Conservation (phyloP, 73 alveolate species). For the Tetrahymena thermophila region DNA sequence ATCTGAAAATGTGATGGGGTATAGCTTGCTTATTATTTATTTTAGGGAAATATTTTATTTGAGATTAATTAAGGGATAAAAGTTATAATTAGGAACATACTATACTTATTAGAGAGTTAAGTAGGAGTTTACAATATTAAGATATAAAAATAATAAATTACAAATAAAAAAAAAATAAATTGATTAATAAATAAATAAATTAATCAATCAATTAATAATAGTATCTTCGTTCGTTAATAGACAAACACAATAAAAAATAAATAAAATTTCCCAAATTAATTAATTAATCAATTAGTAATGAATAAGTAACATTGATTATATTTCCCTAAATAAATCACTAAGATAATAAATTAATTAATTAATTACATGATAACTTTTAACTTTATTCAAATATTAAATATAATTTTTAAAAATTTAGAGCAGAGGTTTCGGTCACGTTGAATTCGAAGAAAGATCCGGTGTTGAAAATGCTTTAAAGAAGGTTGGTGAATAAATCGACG, state of each 20-base stretch:
- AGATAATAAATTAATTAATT: too few relatives aligned
- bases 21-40: neutral
- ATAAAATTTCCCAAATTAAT: too few relatives aligned
- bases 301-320: too few relatives aligned
- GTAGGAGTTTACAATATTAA: neutral
- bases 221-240: neutral
- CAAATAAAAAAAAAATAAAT: too few relatives aligned
- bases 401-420: conserved; percentile 7
- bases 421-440: conserved; percentile 45
- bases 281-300: too few relatives aligned
- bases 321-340: too few relatives aligned
- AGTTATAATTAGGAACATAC: neutral
- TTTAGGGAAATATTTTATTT: neutral
- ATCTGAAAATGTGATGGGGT: neutral
- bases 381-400: neutral
- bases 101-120: neutral
- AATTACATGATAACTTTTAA: neutral
- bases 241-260: neutral
- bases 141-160: neutral
- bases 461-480: conserved; percentile 34
- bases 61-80: neutral
- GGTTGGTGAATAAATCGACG: conserved; percentile 26
- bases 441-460: conserved; percentile 18
- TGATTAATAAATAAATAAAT: too few relatives aligned
- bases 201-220: too few relatives aligned